phyloP scores from a whole-genome alignment of 1,139 yeast species.

The Scheffersomyces cryptocercus region DNA sequence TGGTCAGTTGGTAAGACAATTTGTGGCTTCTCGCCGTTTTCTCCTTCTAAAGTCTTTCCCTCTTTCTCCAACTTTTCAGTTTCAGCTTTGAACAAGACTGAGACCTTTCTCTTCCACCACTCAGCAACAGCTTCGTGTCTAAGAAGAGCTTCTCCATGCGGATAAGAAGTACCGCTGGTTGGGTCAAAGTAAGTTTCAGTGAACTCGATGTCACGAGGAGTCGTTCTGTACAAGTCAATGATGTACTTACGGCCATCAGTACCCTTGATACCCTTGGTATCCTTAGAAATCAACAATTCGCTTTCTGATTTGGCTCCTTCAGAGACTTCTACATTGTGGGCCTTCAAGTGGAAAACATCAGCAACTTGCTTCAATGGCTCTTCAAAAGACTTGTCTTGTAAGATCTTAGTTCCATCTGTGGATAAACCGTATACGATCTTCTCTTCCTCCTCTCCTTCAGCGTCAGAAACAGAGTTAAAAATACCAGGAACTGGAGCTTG shows the following conservation, averaged over 20 bases:
- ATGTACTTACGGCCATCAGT: conserved; percentile 83
- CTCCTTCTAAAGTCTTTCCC: conserved; percentile 30
- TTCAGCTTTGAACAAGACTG: conserved; percentile 52
- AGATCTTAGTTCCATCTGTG: conserved; percentile 56
- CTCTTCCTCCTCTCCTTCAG: conserved; percentile 29
- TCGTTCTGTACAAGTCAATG: conserved; percentile 78
- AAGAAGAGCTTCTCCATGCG: conserved; percentile 75
- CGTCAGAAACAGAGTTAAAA: conserved; percentile 49
- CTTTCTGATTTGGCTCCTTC: conserved; percentile 34
- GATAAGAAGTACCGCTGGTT: conserved; percentile 56
- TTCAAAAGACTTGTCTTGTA: conserved; percentile 51
- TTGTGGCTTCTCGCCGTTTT: conserved; percentile 46
- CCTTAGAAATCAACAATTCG: conserved; percentile 68
- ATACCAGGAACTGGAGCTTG: conserved; percentile 99
- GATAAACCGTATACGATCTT: conserved; percentile 74
- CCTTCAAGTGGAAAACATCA: conserved; percentile 75
- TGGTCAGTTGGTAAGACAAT: conserved; percentile 58
- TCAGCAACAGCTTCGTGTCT: conserved; percentile 89
- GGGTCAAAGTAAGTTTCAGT: conserved; percentile 54
- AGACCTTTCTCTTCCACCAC: conserved; percentile 80
- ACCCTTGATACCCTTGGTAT: conserved; percentile 83
- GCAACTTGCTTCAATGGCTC: conserved; percentile 63
- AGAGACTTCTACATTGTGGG: conserved; percentile 54
- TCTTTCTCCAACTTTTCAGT: conserved; percentile 52
- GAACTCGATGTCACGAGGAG: conserved; percentile 83